Conservation (phyloP, 1,284 basidiomycete species). For the Malassezia caprae region DNA sequence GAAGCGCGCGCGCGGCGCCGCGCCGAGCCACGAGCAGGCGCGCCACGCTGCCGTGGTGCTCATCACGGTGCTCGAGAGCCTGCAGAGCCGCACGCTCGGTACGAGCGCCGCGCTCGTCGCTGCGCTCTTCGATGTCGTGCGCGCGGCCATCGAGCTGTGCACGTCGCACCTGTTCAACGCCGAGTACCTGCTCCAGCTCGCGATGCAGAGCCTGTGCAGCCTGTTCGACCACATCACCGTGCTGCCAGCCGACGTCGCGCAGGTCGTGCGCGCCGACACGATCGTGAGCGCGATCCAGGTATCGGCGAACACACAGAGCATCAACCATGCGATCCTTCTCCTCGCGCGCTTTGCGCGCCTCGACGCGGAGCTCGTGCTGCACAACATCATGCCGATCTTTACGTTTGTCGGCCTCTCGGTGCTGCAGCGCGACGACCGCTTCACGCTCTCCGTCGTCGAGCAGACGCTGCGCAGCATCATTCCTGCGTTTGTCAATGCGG, state of each 20-base stretch:
- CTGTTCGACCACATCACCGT: constrained; percentile 51
- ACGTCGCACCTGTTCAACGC: constrained; percentile 56
- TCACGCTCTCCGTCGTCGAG: constrained; percentile 88
- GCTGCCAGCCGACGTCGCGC: constrained; percentile 26
- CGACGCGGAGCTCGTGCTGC: constrained; percentile 78
- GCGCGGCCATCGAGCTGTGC: constrained; percentile 57
- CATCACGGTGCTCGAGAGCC: constrained; percentile 59
- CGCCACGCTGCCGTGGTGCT: constrained; percentile 27
- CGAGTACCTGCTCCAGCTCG: constrained; percentile 76
- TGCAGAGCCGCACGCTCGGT: constrained; percentile 58
- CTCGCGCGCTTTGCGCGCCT: constrained; percentile 74
- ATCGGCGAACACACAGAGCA: constrained; percentile 83
- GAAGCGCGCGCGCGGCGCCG: constrained; percentile 25
- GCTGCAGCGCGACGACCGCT: constrained; percentile 88
- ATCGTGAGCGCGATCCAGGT: constrained; percentile 42
- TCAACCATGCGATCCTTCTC: constrained; percentile 82
- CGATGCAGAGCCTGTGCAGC: constrained; percentile 62
- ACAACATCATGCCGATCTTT: constrained; percentile 96
- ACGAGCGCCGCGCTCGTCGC: constrained; percentile 64
- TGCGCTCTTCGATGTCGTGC: constrained; percentile 64
- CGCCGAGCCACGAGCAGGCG: constrained; percentile 23
- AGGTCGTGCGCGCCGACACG: constrained; percentile 32
- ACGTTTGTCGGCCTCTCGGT: constrained; percentile 97
- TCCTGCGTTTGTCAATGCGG: constrained; percentile 74
- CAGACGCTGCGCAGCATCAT: constrained; percentile 89